Conservation (phyloP, 768 basidiomycete genomes). For the Phlebiopsis flavidoalba region DNA sequence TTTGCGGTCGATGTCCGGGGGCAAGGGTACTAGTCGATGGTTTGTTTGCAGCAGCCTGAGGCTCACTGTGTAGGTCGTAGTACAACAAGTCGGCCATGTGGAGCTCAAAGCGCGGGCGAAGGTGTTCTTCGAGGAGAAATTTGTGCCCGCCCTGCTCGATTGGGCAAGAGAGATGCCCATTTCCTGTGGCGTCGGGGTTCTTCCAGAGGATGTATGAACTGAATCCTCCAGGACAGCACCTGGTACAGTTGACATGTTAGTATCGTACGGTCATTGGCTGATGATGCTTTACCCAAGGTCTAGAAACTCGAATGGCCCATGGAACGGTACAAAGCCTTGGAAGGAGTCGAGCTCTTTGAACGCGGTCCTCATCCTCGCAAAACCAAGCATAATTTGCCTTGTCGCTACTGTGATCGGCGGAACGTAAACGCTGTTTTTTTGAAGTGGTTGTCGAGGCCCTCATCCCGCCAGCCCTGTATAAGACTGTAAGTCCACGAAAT, state of each 20-base stretch:
- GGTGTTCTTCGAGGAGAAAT: conserved; percentile 4
- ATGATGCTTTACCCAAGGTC: conserved; percentile 14
- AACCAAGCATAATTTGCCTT: conserved; percentile 11
- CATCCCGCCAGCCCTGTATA: conserved; percentile 9
- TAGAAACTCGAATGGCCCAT: conserved; percentile 9
- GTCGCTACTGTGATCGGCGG: conserved; percentile 5
- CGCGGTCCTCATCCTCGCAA: conserved; percentile 12
- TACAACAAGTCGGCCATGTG: conserved; percentile 10
- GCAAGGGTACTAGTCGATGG: neutral
- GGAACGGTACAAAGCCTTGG: conserved; percentile 5
- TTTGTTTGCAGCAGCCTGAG: neutral
- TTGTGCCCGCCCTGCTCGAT: conserved; percentile 8
- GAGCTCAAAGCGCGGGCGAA: conserved; percentile 5
- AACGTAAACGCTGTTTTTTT: conserved; percentile 5
- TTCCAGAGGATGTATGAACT: conserved; percentile 14
- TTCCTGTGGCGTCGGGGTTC: conserved; percentile 10
- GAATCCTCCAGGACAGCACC: conserved; percentile 21
- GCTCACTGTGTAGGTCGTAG: conserved; percentile 7
- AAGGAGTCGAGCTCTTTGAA: conserved; percentile 17
- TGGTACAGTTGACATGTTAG: neutral
- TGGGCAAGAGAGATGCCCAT: conserved; percentile 14
- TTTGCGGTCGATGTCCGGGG: neutral
- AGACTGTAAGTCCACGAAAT: neutral
- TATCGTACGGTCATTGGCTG: too few relatives aligned
- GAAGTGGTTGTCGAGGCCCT: conserved; percentile 9